Evolutionary conservation across 1,139 yeast species (phyloP).

Genomic region (Petasospora rhodanensis): DNA sequence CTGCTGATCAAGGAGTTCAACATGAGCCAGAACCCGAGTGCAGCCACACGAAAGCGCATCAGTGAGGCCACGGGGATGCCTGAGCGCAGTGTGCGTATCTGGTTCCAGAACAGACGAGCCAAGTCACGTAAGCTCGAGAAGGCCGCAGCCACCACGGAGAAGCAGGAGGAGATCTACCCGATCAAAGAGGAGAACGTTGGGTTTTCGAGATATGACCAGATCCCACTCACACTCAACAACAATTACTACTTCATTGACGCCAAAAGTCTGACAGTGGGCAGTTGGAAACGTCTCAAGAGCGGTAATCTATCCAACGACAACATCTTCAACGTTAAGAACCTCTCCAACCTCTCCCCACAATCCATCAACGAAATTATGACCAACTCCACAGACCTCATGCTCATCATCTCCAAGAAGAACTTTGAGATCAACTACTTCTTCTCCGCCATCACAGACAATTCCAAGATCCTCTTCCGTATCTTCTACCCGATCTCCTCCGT

Average conservation of each 20-base stretch:
- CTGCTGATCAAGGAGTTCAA: conserved; percentile 67
- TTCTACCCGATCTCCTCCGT: conserved; percentile 51
- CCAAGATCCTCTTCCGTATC: conserved; percentile 64
- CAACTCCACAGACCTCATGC: conserved; percentile 59
- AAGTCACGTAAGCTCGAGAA: conserved; percentile 57
- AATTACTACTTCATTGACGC: conserved; percentile 67
- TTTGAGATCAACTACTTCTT: conserved; percentile 71
- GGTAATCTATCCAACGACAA: conserved; percentile 45
- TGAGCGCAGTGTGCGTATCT: conserved; percentile 86
- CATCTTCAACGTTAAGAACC: conserved; percentile 33
- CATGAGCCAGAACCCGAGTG: conserved; percentile 65
- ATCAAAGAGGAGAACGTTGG: conserved; percentile 10
- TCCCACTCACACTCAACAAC: conserved; percentile 57
- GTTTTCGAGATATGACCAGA: conserved; percentile 29
- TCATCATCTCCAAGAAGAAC: conserved; percentile 63
- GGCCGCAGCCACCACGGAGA: conserved; percentile 40
- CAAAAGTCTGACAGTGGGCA: conserved; percentile 63
- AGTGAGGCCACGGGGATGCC: conserved; percentile 80
- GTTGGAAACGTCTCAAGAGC: conserved; percentile 72
- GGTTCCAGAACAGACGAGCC: conserved; percentile 94
- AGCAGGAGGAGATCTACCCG: conserved; percentile 13
- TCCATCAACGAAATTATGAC: conserved; percentile 59
- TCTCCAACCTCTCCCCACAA: conserved; percentile 62
- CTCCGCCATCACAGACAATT: conserved; percentile 44
- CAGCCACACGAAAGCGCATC: conserved; percentile 64